Evolutionary conservation across 345 rosid species (phyloP).

Genomic region (Populus simonii): DNA sequence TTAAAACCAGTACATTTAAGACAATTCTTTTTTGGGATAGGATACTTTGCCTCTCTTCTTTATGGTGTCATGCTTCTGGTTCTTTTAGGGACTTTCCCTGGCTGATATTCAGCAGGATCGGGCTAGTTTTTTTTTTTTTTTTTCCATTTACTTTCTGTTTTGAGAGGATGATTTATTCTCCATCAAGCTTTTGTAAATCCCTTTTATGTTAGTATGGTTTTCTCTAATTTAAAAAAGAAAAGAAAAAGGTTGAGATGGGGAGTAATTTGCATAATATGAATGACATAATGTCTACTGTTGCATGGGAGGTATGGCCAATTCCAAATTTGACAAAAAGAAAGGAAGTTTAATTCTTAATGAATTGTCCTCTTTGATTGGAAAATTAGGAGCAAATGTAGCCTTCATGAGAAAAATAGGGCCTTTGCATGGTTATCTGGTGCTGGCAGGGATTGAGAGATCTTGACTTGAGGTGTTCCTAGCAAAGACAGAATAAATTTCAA

Average conservation of each 20-base stretch:
- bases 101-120: too few species aligned
- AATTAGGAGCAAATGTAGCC: neutral
- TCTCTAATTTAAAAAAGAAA: too few species aligned
- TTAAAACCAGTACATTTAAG: neutral
- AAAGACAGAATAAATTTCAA: neutral
- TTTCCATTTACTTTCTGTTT: neutral
- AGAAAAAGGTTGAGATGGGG: too few species aligned
- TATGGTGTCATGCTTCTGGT: neutral
- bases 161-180: neutral
- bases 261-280: too few species aligned
- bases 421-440: neutral
- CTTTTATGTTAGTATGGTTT: neutral
- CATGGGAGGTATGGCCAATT: neutral
- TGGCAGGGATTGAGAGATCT: constrained; percentile 2
- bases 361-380: neutral
- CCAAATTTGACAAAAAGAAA: neutral
- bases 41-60: neutral
- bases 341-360: neutral
- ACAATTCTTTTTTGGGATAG: neutral
- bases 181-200: neutral
- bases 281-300: neutral
- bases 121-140: neutral
- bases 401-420: neutral
- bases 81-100: neutral
- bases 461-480: neutral